A percentile compares a stretch with the other conserved stretches of the same genome.
These are phyloP conservation scores for Diaporthe helianthi DNA, from an alignment of 2,329 filamentous ascomycete species.

Conservation along the genomic window DNA sequence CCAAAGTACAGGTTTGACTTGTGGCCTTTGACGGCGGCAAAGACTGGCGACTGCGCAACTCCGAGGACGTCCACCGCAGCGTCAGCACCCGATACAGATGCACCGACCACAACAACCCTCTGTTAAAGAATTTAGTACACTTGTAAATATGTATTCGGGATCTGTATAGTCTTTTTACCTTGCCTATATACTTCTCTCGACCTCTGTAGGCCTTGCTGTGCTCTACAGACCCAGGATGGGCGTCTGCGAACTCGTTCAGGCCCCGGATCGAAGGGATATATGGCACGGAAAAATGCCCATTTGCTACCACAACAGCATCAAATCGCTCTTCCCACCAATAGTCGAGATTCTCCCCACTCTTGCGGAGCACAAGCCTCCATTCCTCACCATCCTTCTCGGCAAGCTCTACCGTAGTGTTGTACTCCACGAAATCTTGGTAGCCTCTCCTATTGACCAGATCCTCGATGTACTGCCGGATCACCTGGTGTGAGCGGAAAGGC, in stretches of 20 bases:
- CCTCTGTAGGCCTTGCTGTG: constrained; percentile 63
- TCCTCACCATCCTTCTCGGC: constrained; percentile 56
- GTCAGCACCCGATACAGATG: constrained; percentile 69
- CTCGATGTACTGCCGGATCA: constrained; percentile 62
- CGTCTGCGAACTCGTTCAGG: constrained; percentile 53
- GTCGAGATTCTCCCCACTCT: constrained; percentile 49
- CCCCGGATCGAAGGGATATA: constrained; percentile 60
- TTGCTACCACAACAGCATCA: constrained; percentile 67
- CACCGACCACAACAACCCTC: constrained; percentile 67
- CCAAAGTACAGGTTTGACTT: constrained; percentile 62
- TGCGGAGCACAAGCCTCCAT: constrained; percentile 61
- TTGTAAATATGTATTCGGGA: not conserved
- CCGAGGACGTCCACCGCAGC: constrained; percentile 61
- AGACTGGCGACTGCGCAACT: constrained; percentile 54
- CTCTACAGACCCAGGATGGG: constrained; percentile 55
- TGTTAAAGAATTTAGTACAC: constrained; percentile 39
- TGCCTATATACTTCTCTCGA: constrained; percentile 51
- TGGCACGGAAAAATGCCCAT: constrained; percentile 66
- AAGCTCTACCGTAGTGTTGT: constrained; percentile 67
- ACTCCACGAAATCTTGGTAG: constrained; percentile 59
- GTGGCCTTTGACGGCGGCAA: constrained; percentile 59
- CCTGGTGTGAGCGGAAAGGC: constrained; percentile 67
- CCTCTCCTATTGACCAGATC: constrained; percentile 58
- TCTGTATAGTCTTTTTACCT: constrained; percentile 44
- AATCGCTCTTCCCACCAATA: constrained; percentile 70